Evolutionary conservation across 2,329 filamentous ascomycete genomes (phyloP).

Genomic region (Microdochium paspali): DNA sequence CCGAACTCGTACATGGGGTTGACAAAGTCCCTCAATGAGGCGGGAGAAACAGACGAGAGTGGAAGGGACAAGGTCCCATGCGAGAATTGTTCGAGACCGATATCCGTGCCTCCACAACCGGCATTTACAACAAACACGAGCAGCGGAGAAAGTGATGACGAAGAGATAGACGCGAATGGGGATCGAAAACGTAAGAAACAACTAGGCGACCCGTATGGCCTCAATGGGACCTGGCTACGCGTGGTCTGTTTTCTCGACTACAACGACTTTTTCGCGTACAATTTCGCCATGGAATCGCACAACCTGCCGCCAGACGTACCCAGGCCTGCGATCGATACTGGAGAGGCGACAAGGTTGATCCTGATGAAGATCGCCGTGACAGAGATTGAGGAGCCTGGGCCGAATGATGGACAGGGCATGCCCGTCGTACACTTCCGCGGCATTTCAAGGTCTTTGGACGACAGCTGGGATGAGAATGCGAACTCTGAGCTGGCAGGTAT

Average conservation of each 20-base stretch:
- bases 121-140: not conserved
- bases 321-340: constrained; percentile 44
- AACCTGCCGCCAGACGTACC: constrained; percentile 30
- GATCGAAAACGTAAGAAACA: constrained; percentile 33
- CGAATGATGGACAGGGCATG: constrained; percentile 43
- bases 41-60: not conserved
- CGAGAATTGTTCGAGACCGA: constrained; percentile 1
- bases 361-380: constrained; percentile 57
- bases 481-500: constrained; percentile 56
- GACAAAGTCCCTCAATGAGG: constrained; percentile 9
- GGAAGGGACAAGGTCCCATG: not conserved
- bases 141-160: not conserved
- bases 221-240: constrained; percentile 63
- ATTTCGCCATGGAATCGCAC: constrained; percentile 42
- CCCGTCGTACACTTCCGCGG: constrained; percentile 64
- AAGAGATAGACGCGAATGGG: constrained; percentile 5
- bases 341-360: constrained; percentile 63
- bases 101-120: not conserved
- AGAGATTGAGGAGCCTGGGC: constrained; percentile 47
- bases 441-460: constrained; percentile 50
- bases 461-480: constrained; percentile 58
- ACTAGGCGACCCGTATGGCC: constrained; percentile 57
- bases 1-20: constrained; percentile 35
- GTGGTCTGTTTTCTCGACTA: constrained; percentile 54
- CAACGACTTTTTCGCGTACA: constrained; percentile 63